Conservation (phyloP, 1,284 basidiomycete genomes). For the Austroboletus olivaceoglutinosus region DNA sequence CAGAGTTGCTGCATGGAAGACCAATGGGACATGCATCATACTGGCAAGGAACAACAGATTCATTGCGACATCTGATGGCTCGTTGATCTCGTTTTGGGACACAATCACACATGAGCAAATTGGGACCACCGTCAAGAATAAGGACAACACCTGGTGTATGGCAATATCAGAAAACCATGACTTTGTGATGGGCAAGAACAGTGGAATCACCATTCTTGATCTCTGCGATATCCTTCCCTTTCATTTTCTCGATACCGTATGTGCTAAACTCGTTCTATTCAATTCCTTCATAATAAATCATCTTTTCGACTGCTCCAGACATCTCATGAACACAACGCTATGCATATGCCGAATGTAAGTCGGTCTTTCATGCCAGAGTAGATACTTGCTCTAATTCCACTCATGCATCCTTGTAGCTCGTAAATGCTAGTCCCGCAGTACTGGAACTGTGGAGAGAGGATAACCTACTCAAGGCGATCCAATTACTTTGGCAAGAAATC, state of each 20-base stretch:
- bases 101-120: background rate
- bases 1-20: background rate
- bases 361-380: background rate
- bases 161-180: constrained; percentile 5
- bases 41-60: background rate
- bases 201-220: constrained; percentile 1
- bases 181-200: background rate
- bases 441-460: background rate
- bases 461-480: background rate
- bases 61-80: background rate
- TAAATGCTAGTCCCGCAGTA: background rate
- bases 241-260: background rate
- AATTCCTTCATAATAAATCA: background rate
- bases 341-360: background rate
- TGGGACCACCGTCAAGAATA: background rate
- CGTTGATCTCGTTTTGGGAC: background rate
- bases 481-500: background rate
- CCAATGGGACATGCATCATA: background rate
- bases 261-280: background rate
- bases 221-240: constrained; percentile 4
- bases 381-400: background rate
- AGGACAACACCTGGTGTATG: background rate
- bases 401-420: background rate
- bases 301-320: background rate
- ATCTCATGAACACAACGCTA: too few relatives aligned